Evolutionary conservation across 495 filamentous ascomycete genomes (phyloP).

Genomic region (Penicillium odoratum): DNA sequence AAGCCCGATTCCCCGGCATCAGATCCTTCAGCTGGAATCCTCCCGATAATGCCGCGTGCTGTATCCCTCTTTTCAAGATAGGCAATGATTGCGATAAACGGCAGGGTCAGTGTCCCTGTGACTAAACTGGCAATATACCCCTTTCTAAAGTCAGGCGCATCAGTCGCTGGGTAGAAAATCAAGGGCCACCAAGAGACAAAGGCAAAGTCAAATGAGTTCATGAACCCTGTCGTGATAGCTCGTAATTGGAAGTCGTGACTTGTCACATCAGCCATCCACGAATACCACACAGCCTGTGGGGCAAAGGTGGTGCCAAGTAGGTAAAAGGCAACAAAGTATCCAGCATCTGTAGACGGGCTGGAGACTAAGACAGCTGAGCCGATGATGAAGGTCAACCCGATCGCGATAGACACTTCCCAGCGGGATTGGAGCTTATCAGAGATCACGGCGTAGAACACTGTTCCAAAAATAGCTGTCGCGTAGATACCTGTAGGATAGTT

Average conservation of each 20-base stretch:
- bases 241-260: constrained; percentile 34
- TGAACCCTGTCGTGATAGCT: constrained; percentile 38
- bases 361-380: constrained; percentile 35
- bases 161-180: constrained; percentile 36
- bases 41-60: constrained; percentile 27
- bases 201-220: constrained; percentile 41
- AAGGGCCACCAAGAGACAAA: constrained; percentile 42
- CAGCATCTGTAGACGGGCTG: constrained; percentile 22
- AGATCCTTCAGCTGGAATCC: constrained; percentile 7
- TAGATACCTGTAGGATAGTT: constrained; percentile 36
- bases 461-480: constrained; percentile 35
- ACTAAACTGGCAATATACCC: constrained; percentile 38
- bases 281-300: constrained; percentile 40
- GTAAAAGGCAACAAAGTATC: constrained; percentile 37
- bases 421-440: constrained; percentile 35
- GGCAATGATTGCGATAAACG: constrained; percentile 30
- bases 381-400: constrained; percentile 34
- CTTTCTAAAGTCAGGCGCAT: constrained; percentile 34
- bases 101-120: constrained; percentile 32
- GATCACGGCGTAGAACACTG: constrained; percentile 34
- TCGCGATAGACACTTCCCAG: constrained; percentile 36
- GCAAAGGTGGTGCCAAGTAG: constrained; percentile 36
- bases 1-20: neutral
- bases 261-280: constrained; percentile 39
- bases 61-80: constrained; percentile 33